Base-by-base conservation (phyloP, 768 basidiomycete genomes). In the Brasilioporus rufonigricans region DNA sequence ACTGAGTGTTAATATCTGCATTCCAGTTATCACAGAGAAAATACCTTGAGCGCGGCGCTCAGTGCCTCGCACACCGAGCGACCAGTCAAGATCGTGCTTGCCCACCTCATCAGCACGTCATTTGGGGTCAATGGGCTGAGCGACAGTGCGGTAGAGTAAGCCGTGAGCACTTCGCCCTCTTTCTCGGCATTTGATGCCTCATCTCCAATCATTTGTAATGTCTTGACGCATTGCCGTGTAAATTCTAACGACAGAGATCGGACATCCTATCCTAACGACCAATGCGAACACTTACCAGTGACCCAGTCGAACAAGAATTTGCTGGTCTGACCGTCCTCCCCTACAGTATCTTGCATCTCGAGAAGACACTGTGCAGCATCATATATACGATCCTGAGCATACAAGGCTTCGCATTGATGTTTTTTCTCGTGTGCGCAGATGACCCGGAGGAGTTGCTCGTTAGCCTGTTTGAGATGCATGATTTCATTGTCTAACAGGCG, bases 301-400 rank as follows among this genome's bases (percentile, higher is more conserved):
- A 57, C 12, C 60, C 60, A 61, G n/a, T 53, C 33, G 12, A 41
- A 18, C 1, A 48, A 12, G 1, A 27, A 10, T 10, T 11, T 21
- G 23, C 54, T 39, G 1, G 26, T 32, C 14, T 31, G 31, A 2
- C 19, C 7, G n/a, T 39, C n/a, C 19, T 39, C 38, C 2, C 11
- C 8, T 6, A 19, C 7, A 9, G 38, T 39, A n/a, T 39, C 19
- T 21, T 39, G 3, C 3, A 39, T 19, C 19, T 39, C 38, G 19
- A 39, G 38, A 9, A 39, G 38, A 33, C 11, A 44, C 3, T 18
- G 3, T 1, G 44, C 48, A 4, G 53, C 61, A 19, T 52, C 50
- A 3, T 19, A 9, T 39, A 39, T 9, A 3, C 35, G 35, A 16
- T 14, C 35, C 5, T 18, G 35, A 35, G 35, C 35, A 35, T 35